Percentiles rank a stretch among this genome's conserved stretches.
Evolutionary conservation across 1,139 yeast genomes (phyloP).

Genomic region (Waltiozyma sp.): DNA sequence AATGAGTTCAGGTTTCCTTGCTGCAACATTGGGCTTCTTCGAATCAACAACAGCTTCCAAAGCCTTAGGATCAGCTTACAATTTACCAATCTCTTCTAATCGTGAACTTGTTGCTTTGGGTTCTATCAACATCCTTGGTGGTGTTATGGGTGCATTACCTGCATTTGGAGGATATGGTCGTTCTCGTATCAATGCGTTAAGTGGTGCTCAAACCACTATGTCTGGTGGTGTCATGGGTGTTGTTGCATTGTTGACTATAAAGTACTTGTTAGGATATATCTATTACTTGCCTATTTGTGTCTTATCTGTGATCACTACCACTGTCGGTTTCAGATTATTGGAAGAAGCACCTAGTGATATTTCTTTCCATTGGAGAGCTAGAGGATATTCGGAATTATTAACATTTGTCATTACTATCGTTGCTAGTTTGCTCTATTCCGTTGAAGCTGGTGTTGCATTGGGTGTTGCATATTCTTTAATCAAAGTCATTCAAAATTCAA

Average conservation of each 20-base stretch:
- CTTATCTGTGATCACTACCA: constrained; percentile 69
- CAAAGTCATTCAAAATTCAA: constrained; percentile 74
- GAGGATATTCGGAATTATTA: constrained; percentile 67
- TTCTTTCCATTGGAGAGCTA: constrained; percentile 57
- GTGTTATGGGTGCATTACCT: constrained; percentile 63
- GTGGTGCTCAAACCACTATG: constrained; percentile 78
- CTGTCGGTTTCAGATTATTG: constrained; percentile 66
- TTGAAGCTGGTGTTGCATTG: constrained; percentile 80
- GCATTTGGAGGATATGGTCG: constrained; percentile 96
- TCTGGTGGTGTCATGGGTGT: constrained; percentile 76
- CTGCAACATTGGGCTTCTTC: constrained; percentile 84
- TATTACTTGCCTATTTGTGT: constrained; percentile 75
- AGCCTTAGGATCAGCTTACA: constrained; percentile 57
- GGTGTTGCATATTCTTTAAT: constrained; percentile 76
- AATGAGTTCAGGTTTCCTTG: constrained; percentile 52
- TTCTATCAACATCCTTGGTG: constrained; percentile 43
- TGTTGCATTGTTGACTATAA: constrained; percentile 55
- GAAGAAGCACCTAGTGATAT: constrained; percentile 86
- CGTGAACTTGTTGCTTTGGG: constrained; percentile 81
- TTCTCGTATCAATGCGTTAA: constrained; percentile 75
- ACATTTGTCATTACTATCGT: constrained; percentile 65
- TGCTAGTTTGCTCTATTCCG: constrained; percentile 70
- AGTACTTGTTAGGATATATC: constrained; percentile 49
- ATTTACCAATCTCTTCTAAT: constrained; percentile 60
- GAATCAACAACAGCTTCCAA: constrained; percentile 92